Conservation (phyloP, 1,284 basidiomycete genomes). For the Trichosporon sp. region DNA sequence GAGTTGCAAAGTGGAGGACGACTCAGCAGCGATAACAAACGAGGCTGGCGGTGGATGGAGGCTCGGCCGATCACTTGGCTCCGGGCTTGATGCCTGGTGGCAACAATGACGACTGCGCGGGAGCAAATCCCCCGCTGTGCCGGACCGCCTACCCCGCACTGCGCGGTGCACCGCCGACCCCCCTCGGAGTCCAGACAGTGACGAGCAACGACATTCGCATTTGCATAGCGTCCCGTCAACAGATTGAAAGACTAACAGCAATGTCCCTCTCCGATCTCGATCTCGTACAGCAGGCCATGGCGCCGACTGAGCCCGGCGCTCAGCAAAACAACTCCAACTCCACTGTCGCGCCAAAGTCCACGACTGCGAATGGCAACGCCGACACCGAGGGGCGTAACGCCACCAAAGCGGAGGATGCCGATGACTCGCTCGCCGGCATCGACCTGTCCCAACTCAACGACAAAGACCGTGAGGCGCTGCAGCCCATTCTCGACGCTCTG, state of each 20-base stretch:
- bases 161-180: neutral
- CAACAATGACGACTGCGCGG: slow-evolving; percentile 2
- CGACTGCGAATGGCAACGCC: no score
- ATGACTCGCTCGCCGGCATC: slow-evolving; percentile 14
- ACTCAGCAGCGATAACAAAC: neutral
- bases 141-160: neutral
- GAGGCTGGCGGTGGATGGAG: neutral
- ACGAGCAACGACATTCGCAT: no score
- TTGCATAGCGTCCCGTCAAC: no score
- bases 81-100: neutral
- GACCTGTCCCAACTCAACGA: slow-evolving; percentile 26
- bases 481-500: slow-evolving; percentile 28
- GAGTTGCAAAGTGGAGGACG: neutral
- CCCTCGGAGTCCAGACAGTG: neutral
- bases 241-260: neutral
- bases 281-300: slow-evolving; percentile 43
- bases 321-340: neutral
- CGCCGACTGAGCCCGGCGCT: slow-evolving; percentile 19
- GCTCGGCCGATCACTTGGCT: neutral
- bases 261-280: slow-evolving; percentile 45
- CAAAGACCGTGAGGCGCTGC: slow-evolving; percentile 22
- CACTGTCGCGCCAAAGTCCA: neutral
- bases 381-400: no score
- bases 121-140: neutral
- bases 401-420: neutral